Evolutionary conservation across 371 early-diverging fungal genomes (phyloP), one percentile per base, ranked within the genome.

Genomic region (Rhizopus arrhizus): DNA sequence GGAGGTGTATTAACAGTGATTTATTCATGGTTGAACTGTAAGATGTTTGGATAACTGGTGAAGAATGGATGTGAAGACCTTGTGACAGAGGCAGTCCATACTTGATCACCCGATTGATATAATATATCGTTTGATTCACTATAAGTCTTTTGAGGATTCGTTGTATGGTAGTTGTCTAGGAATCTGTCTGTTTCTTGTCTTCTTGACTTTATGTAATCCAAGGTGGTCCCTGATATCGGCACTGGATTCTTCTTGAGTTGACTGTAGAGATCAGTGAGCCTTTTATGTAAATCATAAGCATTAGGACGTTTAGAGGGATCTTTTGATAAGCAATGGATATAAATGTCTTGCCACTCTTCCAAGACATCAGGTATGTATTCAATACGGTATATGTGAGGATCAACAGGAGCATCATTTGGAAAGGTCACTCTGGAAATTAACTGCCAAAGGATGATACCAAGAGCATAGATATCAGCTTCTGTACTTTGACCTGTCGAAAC

Each of bases 361-460:
- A 78, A 35, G 5, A 78, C 65, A 28, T 70, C 68, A 5, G 79
- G 79, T 13, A 78, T 72, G 10, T 72, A 72, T 35, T 75, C 79
- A 22, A 78, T 72, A 11, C 79, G 75, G 57, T 68, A 75, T 4
- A 73, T 61, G 10, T 40, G 49, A 5, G 72, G 75, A 53, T 78
- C 75, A 8, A 78, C 65, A n/a, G 72, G 43, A 7, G 67, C 68
- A 41, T 75, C 65, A 8, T 67, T 72, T 0, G 79, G 79, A 29
- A 78, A 78, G 7, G 76, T 78, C 16, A 78, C 68, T 8, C 79
- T 70, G 0, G 79, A 73, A 15, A 78, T 59, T 9, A 78, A 59
- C 61, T 78, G 79, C 79, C 79, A 78, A 2, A 78, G 40, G 11
- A 78, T 72, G 45, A 78, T 74, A 12, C 79, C 79, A 8, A 78